phyloP scores from a whole-genome alignment of 2,329 filamentous ascomycete genomes.

The Fusarium temperatum region DNA sequence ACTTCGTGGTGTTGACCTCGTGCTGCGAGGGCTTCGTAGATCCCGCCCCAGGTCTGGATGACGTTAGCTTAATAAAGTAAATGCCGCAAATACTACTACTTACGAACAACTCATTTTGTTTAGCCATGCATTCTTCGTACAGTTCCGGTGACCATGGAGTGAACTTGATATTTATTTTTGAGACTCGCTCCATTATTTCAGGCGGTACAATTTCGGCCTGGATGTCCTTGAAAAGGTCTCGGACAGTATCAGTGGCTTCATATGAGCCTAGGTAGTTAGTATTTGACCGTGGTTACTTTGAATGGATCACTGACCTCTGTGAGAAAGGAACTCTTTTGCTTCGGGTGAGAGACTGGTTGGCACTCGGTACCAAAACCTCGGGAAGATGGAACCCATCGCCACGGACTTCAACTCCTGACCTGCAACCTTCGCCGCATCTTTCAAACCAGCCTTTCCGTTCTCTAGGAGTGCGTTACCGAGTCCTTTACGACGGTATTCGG shows the following conservation, averaged over 20 bases:
- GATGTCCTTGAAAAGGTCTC: slow-evolving; percentile 18
- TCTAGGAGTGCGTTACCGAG: slow-evolving; percentile 29
- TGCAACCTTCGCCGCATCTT: not conserved
- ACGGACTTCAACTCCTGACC: slow-evolving; percentile 11
- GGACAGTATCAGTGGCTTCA: not conserved
- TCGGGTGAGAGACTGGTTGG: not conserved
- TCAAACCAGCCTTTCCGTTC: not conserved
- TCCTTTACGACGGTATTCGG: slow-evolving; percentile 27
- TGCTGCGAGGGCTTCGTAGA: slow-evolving; percentile 28
- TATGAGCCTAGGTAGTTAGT: accelerated
- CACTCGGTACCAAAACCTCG: slow-evolving; percentile 38
- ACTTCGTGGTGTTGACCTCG: slow-evolving; percentile 29
- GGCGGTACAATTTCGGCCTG: slow-evolving; percentile 3
- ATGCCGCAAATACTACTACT: not conserved
- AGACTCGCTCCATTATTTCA: slow-evolving; percentile 26
- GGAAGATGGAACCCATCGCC: slow-evolving; percentile 30
- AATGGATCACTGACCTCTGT: not conserved
- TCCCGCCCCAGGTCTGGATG: slow-evolving; percentile 20
- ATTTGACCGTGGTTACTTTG: accelerated
- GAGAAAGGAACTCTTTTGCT: slow-evolving; percentile 30
- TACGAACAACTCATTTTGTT: slow-evolving; percentile 33
- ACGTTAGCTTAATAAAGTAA: not conserved
- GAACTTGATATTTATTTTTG: slow-evolving; percentile 30
- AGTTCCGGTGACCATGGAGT: slow-evolving; percentile 35
- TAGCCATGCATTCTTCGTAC: slow-evolving; percentile 38